Evolutionary conservation across 2,329 filamentous ascomycete genomes (phyloP).

Genomic region (Geosmithia morbida): DNA sequence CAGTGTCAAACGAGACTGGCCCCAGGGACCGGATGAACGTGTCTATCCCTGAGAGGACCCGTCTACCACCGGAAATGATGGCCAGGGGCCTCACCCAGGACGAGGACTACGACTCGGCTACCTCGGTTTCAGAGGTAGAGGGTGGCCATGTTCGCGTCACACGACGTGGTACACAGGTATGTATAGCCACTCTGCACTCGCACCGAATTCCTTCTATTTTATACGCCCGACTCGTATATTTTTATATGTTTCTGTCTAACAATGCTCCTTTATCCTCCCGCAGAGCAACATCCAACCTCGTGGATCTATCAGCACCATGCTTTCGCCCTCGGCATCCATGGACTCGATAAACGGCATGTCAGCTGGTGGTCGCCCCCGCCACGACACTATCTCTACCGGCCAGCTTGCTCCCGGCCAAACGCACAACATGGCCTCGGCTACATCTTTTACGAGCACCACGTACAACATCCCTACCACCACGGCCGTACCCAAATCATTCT

Average conservation of each 20-base stretch:
- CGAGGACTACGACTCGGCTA: conserved; percentile 76
- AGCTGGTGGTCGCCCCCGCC: conserved; percentile 39
- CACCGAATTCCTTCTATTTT: not conserved
- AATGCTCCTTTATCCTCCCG: not conserved
- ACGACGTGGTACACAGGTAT: conserved; percentile 1
- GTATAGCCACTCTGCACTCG: not conserved
- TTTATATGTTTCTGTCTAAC: not conserved
- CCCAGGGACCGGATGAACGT: conserved; percentile 83
- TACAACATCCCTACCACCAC: conserved; percentile 44
- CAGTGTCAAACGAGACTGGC: conserved; percentile 69
- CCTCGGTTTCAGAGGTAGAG: conserved; percentile 76
- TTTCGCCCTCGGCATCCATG: conserved; percentile 82
- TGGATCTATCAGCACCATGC: conserved; percentile 51
- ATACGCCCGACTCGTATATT: not conserved
- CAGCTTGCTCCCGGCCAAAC: conserved; percentile 20
- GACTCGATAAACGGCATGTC: conserved; percentile 70
- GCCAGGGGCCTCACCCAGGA: conserved; percentile 68
- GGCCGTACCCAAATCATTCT: conserved; percentile 66
- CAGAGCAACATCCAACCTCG: conserved; percentile 26
- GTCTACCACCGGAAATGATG: conserved; percentile 83
- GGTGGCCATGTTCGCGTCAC: conserved; percentile 34
- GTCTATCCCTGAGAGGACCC: conserved; percentile 75
- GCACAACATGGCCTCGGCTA: conserved; percentile 42
- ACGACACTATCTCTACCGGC: conserved; percentile 36
- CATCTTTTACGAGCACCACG: conserved; percentile 44